Evolutionary conservation across 352 stramenopile genomes (phyloP).

Genomic region (Phytophthora litchii): DNA sequence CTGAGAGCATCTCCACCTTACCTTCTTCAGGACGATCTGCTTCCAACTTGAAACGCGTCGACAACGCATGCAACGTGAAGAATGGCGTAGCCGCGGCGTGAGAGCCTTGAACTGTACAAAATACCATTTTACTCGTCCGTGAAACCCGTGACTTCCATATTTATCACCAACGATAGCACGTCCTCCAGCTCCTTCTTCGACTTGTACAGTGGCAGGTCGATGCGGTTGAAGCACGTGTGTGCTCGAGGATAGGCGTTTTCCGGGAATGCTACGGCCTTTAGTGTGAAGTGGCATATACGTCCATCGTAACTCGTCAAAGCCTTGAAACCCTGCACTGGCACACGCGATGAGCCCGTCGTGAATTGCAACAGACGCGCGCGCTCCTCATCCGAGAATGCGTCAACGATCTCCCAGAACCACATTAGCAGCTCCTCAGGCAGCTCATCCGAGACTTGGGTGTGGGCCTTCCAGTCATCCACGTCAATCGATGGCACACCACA

Average conservation of each 20-base stretch:
- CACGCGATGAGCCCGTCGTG: conserved; percentile 81
- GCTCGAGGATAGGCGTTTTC: conserved; percentile 68
- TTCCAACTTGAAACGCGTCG: conserved; percentile 21
- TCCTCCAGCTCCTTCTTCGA: conserved; percentile 94
- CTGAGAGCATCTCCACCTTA: conserved; percentile 30
- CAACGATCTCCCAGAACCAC: conserved; percentile 88
- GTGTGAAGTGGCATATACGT: conserved; percentile 76
- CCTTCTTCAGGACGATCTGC: conserved; percentile 29
- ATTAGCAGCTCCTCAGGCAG: conserved; percentile 68
- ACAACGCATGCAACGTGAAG: conserved; percentile 13
- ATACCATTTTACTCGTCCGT: conserved; percentile 72
- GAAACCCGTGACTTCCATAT: conserved; percentile 97
- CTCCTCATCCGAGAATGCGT: conserved; percentile 70
- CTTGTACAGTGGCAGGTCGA: conserved; percentile 81
- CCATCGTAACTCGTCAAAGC: conserved; percentile 84
- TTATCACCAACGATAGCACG: conserved; percentile 94
- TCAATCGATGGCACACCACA: conserved; percentile 85
- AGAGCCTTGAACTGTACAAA: conserved; percentile 43
- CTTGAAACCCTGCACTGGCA: conserved; percentile 87
- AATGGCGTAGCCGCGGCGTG: conserved; percentile 29
- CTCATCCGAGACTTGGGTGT: conserved; percentile 90
- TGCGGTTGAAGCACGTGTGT: conserved; percentile 88
- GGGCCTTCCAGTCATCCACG: conserved; percentile 81
- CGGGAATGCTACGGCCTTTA: conserved; percentile 63
- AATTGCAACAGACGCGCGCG: conserved; percentile 86